These are phyloP conservation scores for Penicillium pulvis DNA, from an alignment of 495 filamentous ascomycete genomes.

Conservation along the genomic window DNA sequence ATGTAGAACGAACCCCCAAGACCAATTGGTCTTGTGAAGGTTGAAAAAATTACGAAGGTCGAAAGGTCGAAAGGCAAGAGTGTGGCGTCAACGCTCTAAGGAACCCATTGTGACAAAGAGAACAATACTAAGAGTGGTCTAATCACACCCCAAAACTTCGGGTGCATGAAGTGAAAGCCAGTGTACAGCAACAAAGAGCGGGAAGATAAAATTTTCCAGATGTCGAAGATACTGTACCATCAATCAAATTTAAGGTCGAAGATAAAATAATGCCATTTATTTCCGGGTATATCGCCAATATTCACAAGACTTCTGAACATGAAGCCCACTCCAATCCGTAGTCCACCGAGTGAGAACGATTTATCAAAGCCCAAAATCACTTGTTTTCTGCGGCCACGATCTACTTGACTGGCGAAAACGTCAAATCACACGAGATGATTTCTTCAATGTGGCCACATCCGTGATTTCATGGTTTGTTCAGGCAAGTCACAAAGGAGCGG, in stretches of 20 bases:
- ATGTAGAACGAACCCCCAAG: background rate
- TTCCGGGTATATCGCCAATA: slow-evolving; percentile 27
- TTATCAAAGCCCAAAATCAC: background rate
- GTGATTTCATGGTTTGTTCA: background rate
- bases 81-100: background rate
- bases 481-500: slow-evolving; percentile 7
- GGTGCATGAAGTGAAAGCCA: background rate
- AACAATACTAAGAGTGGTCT: slow-evolving; percentile 13
- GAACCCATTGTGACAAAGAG: slow-evolving; percentile 7
- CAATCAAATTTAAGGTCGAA: background rate
- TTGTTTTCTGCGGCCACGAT: background rate
- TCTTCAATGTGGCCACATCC: background rate
- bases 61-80: background rate
- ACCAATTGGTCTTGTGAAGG: too few species aligned
- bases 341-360: background rate
- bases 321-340: slow-evolving; percentile 1
- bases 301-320: slow-evolving; percentile 2
- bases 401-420: background rate
- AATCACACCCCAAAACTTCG: background rate
- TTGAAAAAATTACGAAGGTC: too few species aligned
- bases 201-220: background rate
- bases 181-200: background rate
- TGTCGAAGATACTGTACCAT: background rate
- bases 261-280: slow-evolving; percentile 13
- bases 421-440: background rate